Evolutionary conservation across 2,329 filamentous ascomycete species (phyloP), one percentile per base, ranked within the genome.

Genomic region (Talaromyces islandicus): DNA sequence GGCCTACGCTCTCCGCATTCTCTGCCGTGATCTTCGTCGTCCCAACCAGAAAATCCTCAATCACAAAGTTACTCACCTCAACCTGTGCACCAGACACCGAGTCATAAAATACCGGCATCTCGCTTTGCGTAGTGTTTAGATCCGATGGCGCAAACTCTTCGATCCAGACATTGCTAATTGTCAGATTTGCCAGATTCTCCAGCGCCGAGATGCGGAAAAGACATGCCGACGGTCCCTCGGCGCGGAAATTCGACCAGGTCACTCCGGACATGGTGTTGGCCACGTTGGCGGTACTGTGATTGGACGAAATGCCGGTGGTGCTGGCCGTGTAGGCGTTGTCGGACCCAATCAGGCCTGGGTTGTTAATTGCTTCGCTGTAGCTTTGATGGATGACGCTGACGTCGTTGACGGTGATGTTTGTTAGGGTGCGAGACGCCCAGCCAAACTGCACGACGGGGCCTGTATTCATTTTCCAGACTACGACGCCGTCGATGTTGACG

Each of bases 401-500:
- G 25, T 41, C 21, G 29, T 65, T 65, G 38, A 63, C 69, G 27
- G 63, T 66, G 48, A 64, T 69, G 58, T 69, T 65, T 62, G 64
- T 62, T 9, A 72, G 56, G 52, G 69, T 60, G 1, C 73, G 70
- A 29, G 67, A 60, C 9, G 65, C 63, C 73, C 73, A 75, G 19
- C 73, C 73, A 55, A 76, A 68, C 52, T 76, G 73, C 14, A 75
- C 66, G 24, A 73, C 67, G 7, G 73, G 72, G 10, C 65, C 79
- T 79, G 66, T 81, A 81, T 64, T 29, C 62, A 60, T 60, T 63
- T 73, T 50, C 65, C 60, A 57, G 68, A 71, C 35, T 65, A 64
- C 29, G 67, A 73, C 35, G 66, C 60, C 35, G 85, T 80, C 68
- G 30, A 53, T 59, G 52, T 53, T 27, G 30, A 60, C 64, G 29